Percentiles rank a stretch among this genome's conserved stretches.
Evolutionary conservation across 2,329 filamentous ascomycete genomes (phyloP).

Genomic region (Aspergillus aculeatinus): DNA sequence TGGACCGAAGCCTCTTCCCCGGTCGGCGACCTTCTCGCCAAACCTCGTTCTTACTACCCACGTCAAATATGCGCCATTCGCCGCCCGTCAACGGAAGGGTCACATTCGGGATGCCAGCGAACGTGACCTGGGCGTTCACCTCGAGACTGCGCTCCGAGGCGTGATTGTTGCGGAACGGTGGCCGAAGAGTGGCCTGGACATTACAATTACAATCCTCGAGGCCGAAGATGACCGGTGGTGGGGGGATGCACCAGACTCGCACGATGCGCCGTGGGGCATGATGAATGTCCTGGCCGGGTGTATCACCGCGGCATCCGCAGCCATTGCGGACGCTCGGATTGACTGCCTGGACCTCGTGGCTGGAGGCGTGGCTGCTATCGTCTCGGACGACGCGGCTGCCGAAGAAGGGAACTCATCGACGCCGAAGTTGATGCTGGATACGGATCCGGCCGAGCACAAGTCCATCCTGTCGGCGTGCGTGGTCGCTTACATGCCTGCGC

Average conservation of each 20-base stretch:
- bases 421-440: slow-evolving; percentile 65
- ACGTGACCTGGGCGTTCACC: slow-evolving; percentile 82
- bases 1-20: slow-evolving; percentile 84
- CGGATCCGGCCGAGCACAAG: slow-evolving; percentile 75
- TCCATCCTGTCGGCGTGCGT: slow-evolving; percentile 80
- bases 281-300: slow-evolving; percentile 91
- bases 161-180: slow-evolving; percentile 90
- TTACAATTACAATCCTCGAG: slow-evolving; percentile 89
- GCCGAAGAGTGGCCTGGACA: slow-evolving; percentile 98
- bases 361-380: slow-evolving; percentile 83
- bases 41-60: slow-evolving; percentile 89
- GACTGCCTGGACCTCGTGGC: slow-evolving; percentile 90
- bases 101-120: slow-evolving; percentile 85
- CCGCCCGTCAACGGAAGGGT: slow-evolving; percentile 75
- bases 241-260: slow-evolving; percentile 53
- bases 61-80: slow-evolving; percentile 95
- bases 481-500: slow-evolving; percentile 79
- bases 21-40: slow-evolving; percentile 86
- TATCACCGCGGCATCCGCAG: slow-evolving; percentile 89
- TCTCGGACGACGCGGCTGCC: slow-evolving; percentile 42
- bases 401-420: slow-evolving; percentile 20
- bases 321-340: slow-evolving; percentile 90
- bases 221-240: slow-evolving; percentile 79
- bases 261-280: slow-evolving; percentile 72
- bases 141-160: slow-evolving; percentile 86